Conservation (phyloP, 148 eudicot genomes). For the Mesembryanthemum crystallinum region DNA sequence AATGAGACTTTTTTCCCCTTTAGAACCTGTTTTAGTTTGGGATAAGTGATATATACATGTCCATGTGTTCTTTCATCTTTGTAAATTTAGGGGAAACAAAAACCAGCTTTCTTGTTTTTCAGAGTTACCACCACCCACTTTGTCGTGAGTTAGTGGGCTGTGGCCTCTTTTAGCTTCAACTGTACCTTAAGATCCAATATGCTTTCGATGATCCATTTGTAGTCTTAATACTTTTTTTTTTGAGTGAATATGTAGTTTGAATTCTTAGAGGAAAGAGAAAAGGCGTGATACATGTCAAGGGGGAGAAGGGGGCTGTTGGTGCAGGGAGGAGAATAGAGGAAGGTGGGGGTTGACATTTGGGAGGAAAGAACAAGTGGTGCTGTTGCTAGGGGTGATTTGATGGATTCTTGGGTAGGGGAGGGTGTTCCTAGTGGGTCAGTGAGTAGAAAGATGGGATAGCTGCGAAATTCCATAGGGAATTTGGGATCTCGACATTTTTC, state of each 20-base stretch:
- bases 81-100: neutral
- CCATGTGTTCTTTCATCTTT: neutral
- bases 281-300: slow-evolving; percentile 2
- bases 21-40: neutral
- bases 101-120: neutral
- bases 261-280: neutral
- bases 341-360: too few species aligned
- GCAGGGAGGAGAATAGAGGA: too few species aligned
- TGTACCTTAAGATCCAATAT: neutral
- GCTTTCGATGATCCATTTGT: neutral
- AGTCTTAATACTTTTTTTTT: too few species aligned
- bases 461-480: neutral
- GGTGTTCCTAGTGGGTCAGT: neutral
- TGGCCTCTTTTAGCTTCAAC: neutral
- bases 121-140: neutral
- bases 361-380: neutral
- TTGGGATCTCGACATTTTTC: too few species aligned
- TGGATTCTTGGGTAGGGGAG: neutral
- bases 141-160: neutral
- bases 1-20: slow-evolving; percentile 1
- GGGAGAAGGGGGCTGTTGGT: neutral
- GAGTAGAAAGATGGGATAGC: neutral
- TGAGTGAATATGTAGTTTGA: too few species aligned
- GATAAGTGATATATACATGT: neutral
- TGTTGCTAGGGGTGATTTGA: neutral